phyloP scores from a whole-genome alignment of 2,329 filamentous ascomycete species.

The Pestalotiopsis sp. region DNA sequence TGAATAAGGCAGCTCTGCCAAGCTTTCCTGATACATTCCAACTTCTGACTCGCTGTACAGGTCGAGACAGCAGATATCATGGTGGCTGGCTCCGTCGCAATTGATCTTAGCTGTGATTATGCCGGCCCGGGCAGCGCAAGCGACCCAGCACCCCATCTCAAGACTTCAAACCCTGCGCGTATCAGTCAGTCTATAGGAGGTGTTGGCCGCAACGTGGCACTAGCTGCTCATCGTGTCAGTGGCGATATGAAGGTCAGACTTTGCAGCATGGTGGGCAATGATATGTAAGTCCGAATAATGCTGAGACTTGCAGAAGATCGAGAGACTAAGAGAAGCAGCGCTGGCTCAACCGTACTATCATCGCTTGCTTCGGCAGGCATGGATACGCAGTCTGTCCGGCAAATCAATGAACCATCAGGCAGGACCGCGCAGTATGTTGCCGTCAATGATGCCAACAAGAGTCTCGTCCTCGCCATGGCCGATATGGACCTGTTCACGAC shows the following conservation, averaged over 20 bases:
- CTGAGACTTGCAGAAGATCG: not conserved
- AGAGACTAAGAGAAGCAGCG: slow-evolving; percentile 42
- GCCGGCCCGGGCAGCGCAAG: slow-evolving; percentile 27
- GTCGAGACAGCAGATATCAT: slow-evolving; percentile 62
- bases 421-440: slow-evolving; percentile 91
- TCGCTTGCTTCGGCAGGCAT: slow-evolving; percentile 67
- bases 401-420: slow-evolving; percentile 52
- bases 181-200: slow-evolving; percentile 87
- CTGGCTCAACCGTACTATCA: slow-evolving; percentile 72
- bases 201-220: slow-evolving; percentile 88
- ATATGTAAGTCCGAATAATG: slow-evolving; percentile 53
- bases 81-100: slow-evolving; percentile 85
- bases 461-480: slow-evolving; percentile 89
- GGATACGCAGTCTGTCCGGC: slow-evolving; percentile 62
- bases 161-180: slow-evolving; percentile 83
- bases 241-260: slow-evolving; percentile 65
- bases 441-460: slow-evolving; percentile 81
- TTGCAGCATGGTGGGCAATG: slow-evolving; percentile 80
- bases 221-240: slow-evolving; percentile 73
- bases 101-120: slow-evolving; percentile 87
- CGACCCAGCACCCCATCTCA: slow-evolving; percentile 50
- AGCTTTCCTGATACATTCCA: too few relatives aligned
- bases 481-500: slow-evolving; percentile 86
- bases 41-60: not conserved
- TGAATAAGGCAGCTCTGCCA: too few relatives aligned